Conservation (phyloP, 176 grass and related monocot species). For the Ananas comosus region DNA sequence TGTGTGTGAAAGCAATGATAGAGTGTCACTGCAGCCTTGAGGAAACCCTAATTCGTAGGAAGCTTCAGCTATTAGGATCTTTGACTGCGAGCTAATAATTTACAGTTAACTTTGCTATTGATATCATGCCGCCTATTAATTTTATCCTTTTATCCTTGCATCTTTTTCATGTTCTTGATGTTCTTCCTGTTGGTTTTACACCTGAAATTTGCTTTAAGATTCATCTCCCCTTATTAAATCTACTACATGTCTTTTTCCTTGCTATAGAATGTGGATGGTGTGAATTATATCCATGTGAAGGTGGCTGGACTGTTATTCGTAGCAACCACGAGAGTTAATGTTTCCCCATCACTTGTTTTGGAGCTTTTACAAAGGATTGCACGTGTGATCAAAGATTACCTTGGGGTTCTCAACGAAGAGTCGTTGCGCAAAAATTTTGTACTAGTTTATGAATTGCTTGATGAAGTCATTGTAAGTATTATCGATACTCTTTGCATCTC, state of each 20-base stretch:
- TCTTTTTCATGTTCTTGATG: conserved; percentile 1
- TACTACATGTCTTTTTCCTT: conserved; percentile 6
- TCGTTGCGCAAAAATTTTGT: conserved; percentile 91
- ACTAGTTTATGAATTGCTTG: conserved; percentile 93
- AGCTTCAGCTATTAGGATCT: too few relatives aligned
- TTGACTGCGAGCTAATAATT: too few relatives aligned
- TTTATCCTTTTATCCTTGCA: background rate
- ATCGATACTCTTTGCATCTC: background rate
- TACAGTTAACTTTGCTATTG: too few relatives aligned
- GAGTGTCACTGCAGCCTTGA: too few relatives aligned
- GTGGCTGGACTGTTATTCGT: conserved; percentile 90
- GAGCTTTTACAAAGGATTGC: conserved; percentile 99
- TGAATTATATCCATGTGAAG: conserved; percentile 99
- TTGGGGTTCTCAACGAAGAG: conserved; percentile 88
- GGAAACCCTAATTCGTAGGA: too few relatives aligned
- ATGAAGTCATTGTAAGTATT: conserved; percentile 94
- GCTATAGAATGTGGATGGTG: conserved; percentile 84
- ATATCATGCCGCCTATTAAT: too few relatives aligned
- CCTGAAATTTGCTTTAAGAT: conserved; percentile 4
- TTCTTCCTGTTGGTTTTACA: background rate
- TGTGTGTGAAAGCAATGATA: too few relatives aligned
- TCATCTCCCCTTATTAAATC: conserved; percentile 7
- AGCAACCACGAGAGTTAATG: conserved; percentile 90
- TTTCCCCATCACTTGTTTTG: conserved; percentile 89
- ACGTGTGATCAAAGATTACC: conserved; percentile 94